Conservation (phyloP, 2,329 filamentous ascomycete genomes). For the Tothia fuscella region DNA sequence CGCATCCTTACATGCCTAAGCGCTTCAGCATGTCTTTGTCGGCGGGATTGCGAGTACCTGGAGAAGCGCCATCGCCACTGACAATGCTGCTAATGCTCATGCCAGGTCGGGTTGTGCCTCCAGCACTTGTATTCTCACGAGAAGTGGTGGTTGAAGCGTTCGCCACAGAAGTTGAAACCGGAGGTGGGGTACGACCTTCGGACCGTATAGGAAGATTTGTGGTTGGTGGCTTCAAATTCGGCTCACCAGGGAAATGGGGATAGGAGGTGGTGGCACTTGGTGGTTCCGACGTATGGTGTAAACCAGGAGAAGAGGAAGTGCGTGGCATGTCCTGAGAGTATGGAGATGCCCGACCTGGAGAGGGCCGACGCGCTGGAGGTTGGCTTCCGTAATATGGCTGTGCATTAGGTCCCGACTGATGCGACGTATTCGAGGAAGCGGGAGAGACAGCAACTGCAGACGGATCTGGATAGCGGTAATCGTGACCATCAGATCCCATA, state of each 20-base stretch:
- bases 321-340: conserved; percentile 23
- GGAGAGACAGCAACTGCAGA: conserved; percentile 31
- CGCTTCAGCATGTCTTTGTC: conserved; percentile 31
- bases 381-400: conserved; percentile 25
- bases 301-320: conserved; percentile 23
- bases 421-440: conserved; percentile 21
- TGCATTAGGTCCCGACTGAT: conserved; percentile 18
- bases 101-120: conserved; percentile 19
- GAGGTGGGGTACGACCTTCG: conserved; percentile 29
- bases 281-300: conserved; percentile 19
- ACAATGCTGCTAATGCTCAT: conserved; percentile 33
- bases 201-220: too few species aligned
- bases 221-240: conserved; percentile 23
- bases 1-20: background rate
- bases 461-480: conserved; percentile 12
- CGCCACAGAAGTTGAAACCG: conserved; percentile 19
- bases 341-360: background rate
- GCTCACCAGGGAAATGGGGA: conserved; percentile 15
- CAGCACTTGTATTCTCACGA: background rate
- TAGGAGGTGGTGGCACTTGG: conserved; percentile 18
- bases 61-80: conserved; percentile 21
- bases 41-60: conserved; percentile 26
- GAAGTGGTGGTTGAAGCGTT: conserved; percentile 15
- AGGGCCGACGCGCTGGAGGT: conserved; percentile 27
- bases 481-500: conserved; percentile 6